A percentile compares a stretch with the other conserved stretches of the same genome.
Evolutionary conservation across 495 filamentous ascomycete genomes (phyloP).

Genomic region (Darksidea phi): DNA sequence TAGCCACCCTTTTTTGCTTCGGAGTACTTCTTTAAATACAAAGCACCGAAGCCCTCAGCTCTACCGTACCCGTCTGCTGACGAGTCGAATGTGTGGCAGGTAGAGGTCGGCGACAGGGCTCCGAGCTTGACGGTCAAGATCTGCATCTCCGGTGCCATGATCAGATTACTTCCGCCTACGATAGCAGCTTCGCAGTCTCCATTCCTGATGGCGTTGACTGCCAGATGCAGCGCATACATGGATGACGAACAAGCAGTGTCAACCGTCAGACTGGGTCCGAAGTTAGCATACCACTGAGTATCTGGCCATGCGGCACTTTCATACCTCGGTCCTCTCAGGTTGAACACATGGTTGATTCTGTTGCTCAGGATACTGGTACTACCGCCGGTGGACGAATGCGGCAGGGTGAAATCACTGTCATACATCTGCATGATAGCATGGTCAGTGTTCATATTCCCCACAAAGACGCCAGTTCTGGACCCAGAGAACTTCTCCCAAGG

Average conservation of each 20-base stretch:
- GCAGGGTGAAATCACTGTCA: conserved; percentile 11
- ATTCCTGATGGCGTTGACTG: background rate
- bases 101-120: conserved; percentile 43
- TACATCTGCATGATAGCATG: conserved; percentile 7
- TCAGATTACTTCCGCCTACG: conserved; percentile 46
- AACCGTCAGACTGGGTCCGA: conserved; percentile 7
- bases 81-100: conserved; percentile 61
- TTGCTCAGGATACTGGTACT: conserved; percentile 16
- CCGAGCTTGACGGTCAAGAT: conserved; percentile 50
- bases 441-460: conserved; percentile 24
- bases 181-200: conserved; percentile 40
- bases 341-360: conserved; percentile 22
- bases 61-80: conserved; percentile 66
- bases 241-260: conserved; percentile 28
- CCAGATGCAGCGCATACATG: background rate
- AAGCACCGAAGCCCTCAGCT: conserved; percentile 59
- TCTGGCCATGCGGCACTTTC: no score
- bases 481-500: conserved; percentile 35
- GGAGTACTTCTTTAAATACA: conserved; percentile 61
- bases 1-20: conserved; percentile 56
- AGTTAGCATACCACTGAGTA: no score
- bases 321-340: conserved; percentile 18
- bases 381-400: background rate
- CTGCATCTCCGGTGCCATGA: conserved; percentile 57
- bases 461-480: conserved; percentile 2